phyloP scores from a whole-genome alignment of 192 early-diverging fungal genomes.

The Mortierella hygrophila region DNA sequence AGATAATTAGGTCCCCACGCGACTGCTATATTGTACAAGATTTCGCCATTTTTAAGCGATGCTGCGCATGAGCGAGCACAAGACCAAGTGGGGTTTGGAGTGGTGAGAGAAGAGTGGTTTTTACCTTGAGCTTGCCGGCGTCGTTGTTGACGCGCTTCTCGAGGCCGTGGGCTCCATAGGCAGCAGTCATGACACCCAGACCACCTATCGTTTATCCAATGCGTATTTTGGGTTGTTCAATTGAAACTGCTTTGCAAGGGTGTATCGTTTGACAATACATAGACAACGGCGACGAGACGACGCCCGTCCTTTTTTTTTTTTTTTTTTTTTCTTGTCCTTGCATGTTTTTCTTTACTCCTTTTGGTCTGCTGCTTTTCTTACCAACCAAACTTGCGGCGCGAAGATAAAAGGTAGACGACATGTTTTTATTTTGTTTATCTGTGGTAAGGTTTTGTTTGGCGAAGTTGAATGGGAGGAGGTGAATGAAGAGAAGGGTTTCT shows the following conservation, averaged over 20 bases:
- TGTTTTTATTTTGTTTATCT: background rate
- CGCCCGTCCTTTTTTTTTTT: background rate
- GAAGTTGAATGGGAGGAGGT: background rate
- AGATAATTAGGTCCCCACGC: background rate
- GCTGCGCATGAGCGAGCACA: background rate
- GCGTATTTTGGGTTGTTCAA: too few species aligned
- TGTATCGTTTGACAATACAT: too few species aligned
- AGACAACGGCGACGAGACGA: too few species aligned
- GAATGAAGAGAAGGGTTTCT: background rate
- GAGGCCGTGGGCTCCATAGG: conserved; percentile 52
- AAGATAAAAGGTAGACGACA: conserved; percentile 50
- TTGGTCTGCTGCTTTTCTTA: background rate
- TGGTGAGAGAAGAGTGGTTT: background rate
- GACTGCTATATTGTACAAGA: background rate
- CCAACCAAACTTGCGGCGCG: conserved; percentile 37
- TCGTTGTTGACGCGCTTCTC: conserved; percentile 49
- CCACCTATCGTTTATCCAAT: conserved; percentile 20
- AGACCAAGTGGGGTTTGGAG: background rate
- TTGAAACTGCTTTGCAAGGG: background rate
- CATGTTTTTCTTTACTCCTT: background rate
- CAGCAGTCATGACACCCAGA: conserved; percentile 39
- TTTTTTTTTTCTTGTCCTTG: background rate
- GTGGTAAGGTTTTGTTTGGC: background rate
- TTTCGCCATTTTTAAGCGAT: background rate
- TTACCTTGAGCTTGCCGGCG: conserved; percentile 47